phyloP scores from a whole-genome alignment of 371 early-diverging fungal species.

The Fennellomyces sp. region DNA sequence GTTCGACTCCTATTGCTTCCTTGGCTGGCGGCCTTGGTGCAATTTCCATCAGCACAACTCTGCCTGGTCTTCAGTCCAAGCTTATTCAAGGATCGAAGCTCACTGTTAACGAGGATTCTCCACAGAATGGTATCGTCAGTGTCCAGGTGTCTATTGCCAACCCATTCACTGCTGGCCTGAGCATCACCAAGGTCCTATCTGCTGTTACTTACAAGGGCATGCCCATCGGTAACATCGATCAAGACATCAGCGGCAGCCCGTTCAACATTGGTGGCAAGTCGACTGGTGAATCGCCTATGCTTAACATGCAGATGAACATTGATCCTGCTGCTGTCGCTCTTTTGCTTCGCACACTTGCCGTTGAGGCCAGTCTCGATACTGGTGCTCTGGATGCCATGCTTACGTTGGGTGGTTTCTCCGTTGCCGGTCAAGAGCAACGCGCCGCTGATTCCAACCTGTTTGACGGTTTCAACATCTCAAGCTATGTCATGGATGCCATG shows the following conservation, averaged over 20 bases:
- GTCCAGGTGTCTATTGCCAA: constrained; percentile 54
- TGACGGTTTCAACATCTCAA: constrained; percentile 46
- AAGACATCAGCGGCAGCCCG: constrained; percentile 41
- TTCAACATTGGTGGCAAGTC: constrained; percentile 35
- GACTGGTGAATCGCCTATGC: constrained; percentile 30
- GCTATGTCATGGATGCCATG: constrained; percentile 54
- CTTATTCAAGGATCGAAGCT: constrained; percentile 48
- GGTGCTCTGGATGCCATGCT: constrained; percentile 50
- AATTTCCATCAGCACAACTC: constrained; percentile 39
- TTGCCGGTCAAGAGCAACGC: constrained; percentile 38
- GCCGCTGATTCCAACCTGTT: constrained; percentile 38
- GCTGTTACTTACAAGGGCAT: constrained; percentile 47
- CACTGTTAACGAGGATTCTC: constrained; percentile 41
- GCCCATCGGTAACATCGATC: constrained; percentile 53
- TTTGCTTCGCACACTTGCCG: constrained; percentile 49
- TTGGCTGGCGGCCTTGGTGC: constrained; percentile 47
- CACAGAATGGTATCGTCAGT: constrained; percentile 42
- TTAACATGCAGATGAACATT: constrained; percentile 42
- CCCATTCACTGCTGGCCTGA: constrained; percentile 55
- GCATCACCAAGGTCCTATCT: constrained; percentile 47
- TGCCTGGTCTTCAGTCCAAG: constrained; percentile 50
- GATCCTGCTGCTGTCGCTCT: constrained; percentile 41
- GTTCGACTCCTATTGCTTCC: constrained; percentile 49
- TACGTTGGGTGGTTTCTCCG: constrained; percentile 41
- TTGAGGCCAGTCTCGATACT: constrained; percentile 43